phyloP scores from a whole-genome alignment of 129 eudicot genomes.

The Artemisia tridentata region DNA sequence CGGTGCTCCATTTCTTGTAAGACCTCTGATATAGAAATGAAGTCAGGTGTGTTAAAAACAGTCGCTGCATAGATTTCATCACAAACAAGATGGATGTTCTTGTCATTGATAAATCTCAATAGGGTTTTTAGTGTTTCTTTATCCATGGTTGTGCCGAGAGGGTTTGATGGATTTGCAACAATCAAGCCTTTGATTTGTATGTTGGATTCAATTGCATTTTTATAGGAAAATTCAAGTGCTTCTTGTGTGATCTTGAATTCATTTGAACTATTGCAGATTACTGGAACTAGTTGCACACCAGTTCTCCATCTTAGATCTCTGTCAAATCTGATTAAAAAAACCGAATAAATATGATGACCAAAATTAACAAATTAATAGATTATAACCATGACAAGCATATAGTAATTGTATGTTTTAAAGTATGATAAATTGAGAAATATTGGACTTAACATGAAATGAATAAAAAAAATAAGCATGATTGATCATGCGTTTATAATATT shows the following conservation, averaged over 20 bases:
- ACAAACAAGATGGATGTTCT: slow-evolving; percentile 63
- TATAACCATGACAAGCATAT: slow-evolving; percentile 1
- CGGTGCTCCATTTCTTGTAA: slow-evolving; percentile 44
- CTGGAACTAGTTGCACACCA: slow-evolving; percentile 57
- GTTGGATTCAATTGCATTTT: slow-evolving; percentile 46
- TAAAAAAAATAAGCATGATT: not conserved
- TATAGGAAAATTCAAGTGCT: slow-evolving; percentile 56
- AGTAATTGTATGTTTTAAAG: not conserved
- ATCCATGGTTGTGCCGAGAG: slow-evolving; percentile 65
- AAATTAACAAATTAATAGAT: not conserved
- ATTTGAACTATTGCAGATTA: slow-evolving; percentile 64
- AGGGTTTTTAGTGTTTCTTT: slow-evolving; percentile 44
- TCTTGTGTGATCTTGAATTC: slow-evolving; percentile 53
- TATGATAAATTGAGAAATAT: not conserved
- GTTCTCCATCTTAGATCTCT: slow-evolving; percentile 90
- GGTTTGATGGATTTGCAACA: slow-evolving; percentile 78
- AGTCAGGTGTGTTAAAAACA: slow-evolving; percentile 40
- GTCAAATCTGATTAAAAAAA: slow-evolving; percentile 48
- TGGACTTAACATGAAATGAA: not conserved
- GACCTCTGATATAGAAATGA: slow-evolving; percentile 54
- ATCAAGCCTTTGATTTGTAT: slow-evolving; percentile 70
- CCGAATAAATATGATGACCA: not conserved
- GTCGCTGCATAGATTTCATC: slow-evolving; percentile 83
- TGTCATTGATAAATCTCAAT: slow-evolving; percentile 50
- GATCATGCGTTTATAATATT: too few relatives aligned